Base-by-base conservation (phyloP, 108 stramenopile genomes). In the Cyclotella kingstonii region DNA sequence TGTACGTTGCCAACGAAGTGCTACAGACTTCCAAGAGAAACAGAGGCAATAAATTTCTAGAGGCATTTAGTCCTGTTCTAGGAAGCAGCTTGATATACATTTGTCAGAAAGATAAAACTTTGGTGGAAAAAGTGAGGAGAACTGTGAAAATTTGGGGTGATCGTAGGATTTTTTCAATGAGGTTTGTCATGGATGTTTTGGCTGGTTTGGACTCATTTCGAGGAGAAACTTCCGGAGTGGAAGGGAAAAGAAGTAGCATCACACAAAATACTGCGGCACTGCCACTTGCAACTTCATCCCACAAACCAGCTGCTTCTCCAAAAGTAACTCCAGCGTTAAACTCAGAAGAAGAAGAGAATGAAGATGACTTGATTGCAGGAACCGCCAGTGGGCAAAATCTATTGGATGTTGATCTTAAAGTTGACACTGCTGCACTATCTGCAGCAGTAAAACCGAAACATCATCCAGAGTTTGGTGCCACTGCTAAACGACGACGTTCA, bases 61-160 rank as follows among this genome's bases (percentile, higher is more conserved):
- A 90, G 66, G 87, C 87, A 10, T 89, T 93, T 66, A 62, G 68
- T 62, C 84, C 84, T 0, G 74, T 86, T 8, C 52, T 88, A 55
- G 86, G 86, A 7, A 82, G 82, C 45, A 63, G 84, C 26, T 72
- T 93, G 60, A 43, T 34, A 5, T 79, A 61, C 62, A 78, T 89
- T 42, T 85, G 83, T 71, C 49, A 76, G 33, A 56, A 66, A 18
- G 73, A 79, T 58, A 45, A 70, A 15, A 25, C 51, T 8, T 38
- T 70, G 29, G 73, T 79, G 33, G 86, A 89, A 57, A 87, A 87
- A 59, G 83, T 86, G 8, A 70, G 91, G 40, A 63, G 87, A 31
- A 89, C 88, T 11, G 84, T 85, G 57, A 93, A 93, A 58, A 85
- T 93, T 53, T 89, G 87, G 88, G 91, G 84, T 22, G 91, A 93